Base-by-base conservation (phyloP, 495 filamentous ascomycete species). In the Peziza echinospora region DNA sequence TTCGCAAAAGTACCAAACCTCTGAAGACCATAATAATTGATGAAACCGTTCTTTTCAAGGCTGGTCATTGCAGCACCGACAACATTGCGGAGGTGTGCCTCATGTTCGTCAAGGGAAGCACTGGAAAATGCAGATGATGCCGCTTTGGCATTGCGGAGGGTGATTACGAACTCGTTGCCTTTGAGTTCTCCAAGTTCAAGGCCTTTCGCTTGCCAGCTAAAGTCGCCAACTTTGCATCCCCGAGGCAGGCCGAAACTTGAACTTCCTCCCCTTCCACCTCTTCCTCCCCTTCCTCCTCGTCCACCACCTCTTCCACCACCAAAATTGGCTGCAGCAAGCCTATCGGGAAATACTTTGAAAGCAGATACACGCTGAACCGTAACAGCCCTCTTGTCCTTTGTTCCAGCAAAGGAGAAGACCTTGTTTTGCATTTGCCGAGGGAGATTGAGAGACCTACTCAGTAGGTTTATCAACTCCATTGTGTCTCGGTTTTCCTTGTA, bases 401-500 rank as follows among this genome's bases (percentile, higher is more conserved):
- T 96, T 6, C 89, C 89, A 5, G 87, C 85, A 56, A 87, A 89
- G 28, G 80, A 70, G 55, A 94, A 85, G 46, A 64, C 65, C 50
- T 76, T 76, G 2, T 75, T 63, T 43, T 75, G 76, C 7, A 24
- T 19, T 21, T 43, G n/a, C 21, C 16, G n/a, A 10, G 41, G 41
- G 53, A 80, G 66, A 51, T 77, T 76, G 25, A 92, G 55, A 16
- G 73, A 66, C 41, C 75, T 73, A 0, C 76, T 74, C 6, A 96
- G 64, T 48, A 75, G 78, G 6, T 71, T 74, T 23, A 91, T 67
- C 0, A 81, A 77, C 51, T 97, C 87, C 84, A 94, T 93, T 1
- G 91, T 97, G 55, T 97, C 91, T 53, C 84, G 84, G 62, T 97
- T 97, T 63, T 96, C 89, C 64, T 97, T 97, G 68, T 86, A 89